Base-by-base conservation (phyloP, 257 asterid species). In the Forsythia suspensa region DNA sequence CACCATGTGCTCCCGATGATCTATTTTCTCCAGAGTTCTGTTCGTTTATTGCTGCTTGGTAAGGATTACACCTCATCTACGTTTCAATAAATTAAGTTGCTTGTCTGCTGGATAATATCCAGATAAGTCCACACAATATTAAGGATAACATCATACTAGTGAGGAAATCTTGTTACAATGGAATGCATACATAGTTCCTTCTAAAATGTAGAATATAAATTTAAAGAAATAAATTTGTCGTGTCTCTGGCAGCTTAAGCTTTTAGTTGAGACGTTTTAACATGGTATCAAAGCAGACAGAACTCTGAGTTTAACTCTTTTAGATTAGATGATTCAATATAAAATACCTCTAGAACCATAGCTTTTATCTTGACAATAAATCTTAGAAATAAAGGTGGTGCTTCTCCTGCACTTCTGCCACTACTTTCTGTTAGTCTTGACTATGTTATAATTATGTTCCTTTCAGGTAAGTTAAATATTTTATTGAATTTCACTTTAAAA, bases 41-140 rank as follows among this genome's bases (percentile, higher is more conserved):
- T 76, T 96, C 99, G 5, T 94, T 94, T 79, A 94, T 94, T 69
- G 84, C 93, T 80, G 91, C 97, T 69, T 95, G 99, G 99, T 95
- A 95, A 36, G 74, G 46, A 43, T 40, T 73, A 21, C 29, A 39
- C 61, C 61, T 9, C 15, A 48, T 48, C 79, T 70, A 12, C 72
- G 42, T 70, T 73, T 39, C 52, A 11, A 52, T 78, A 18, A 4
- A 61, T 8, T 61, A 24, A 63, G 38, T 55, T 11, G 70, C 40
- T 24, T 3, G 18, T 29, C 10, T 63, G 70, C 39, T 21, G 38
- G 38, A 29, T 63, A 0, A 48, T 48, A 11, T 48, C 6, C 7
- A 48, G 13, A 48, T 4, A 4, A 48, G n/a, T 48, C n/a, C 13
- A 18, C 57, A 13, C 18, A 48, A 48, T 48, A 12, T 48, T 48